Base-by-base conservation (phyloP, 2,329 filamentous ascomycete species). In the Ceratocystis variospora region DNA sequence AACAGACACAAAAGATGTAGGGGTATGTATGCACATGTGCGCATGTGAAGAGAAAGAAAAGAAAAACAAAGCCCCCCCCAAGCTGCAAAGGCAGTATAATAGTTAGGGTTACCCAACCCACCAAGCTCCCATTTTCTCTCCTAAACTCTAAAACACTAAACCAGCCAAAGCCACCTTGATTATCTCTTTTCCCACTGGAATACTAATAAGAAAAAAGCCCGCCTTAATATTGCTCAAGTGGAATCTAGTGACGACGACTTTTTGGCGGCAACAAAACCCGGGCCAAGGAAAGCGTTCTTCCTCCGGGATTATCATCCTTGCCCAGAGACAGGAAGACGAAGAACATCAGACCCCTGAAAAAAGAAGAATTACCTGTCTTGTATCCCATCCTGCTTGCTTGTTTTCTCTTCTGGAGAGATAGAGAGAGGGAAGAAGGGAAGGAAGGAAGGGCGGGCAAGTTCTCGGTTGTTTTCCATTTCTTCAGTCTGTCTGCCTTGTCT, bases 331-430 rank as follows among this genome's bases (percentile, higher is more conserved):
- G 48, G 31, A n/a, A 57, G 22, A 57, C 2, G n/a, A 50, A 25
- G 28, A 31, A 57, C 53, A 57, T 57, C 53, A 57, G 53, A 57
- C 53, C 53, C 53, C 53, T 57, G 53, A 28, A 33, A 33, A n/a
- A 17, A 57, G 53, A 28, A 57, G 53, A 57, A 33, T 57, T 57
- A 57, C 25, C 12, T 31, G 53, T 31, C 53, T 57, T 31, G 53
- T 57, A 28, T 5, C 5, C 15, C 50, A 10, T 57, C 28, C 22
- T 31, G n/a, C 22, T 57, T 28, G 25, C 22, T 31, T 33, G 53
- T 57, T 57, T 57, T 57, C 53, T 57, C 53, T 57, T 17, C 22
- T 12, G 22, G 3, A 17, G 15, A 19, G 25, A 50, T 19, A 50
- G 48, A 50, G 12, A 28, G 25, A 5, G 22, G 28, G 28, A 17